Conservation (phyloP, 257 asterid genomes). For the Petunia secreta region DNA sequence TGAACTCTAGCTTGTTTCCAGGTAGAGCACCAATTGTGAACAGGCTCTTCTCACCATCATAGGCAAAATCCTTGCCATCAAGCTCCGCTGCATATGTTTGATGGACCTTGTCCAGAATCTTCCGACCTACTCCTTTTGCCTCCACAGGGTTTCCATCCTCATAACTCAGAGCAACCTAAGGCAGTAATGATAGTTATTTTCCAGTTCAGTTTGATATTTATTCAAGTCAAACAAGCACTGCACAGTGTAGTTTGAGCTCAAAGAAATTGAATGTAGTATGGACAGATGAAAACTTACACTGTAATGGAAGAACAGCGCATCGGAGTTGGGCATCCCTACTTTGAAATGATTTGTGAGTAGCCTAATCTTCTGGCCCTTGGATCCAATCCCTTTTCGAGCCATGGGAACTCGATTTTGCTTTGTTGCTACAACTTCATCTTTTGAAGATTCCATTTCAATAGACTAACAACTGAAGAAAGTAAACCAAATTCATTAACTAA, state of each 20-base stretch:
- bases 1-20: conserved; percentile 54
- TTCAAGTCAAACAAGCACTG: background rate
- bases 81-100: conserved; percentile 52
- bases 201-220: background rate
- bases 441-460: background rate
- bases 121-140: conserved; percentile 67
- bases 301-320: conserved; percentile 59
- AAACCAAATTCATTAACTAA: background rate
- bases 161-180: conserved; percentile 57
- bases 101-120: conserved; percentile 49
- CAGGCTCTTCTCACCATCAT: conserved; percentile 72
- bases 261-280: background rate
- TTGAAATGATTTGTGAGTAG: conserved; percentile 63
- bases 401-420: conserved; percentile 45
- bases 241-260: background rate
- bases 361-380: conserved; percentile 41
- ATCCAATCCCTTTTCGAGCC: conserved; percentile 49
- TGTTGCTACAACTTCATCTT: conserved; percentile 14
- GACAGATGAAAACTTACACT: conserved; percentile 44
- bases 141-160: conserved; percentile 66
- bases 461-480: background rate
- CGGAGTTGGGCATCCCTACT: conserved; percentile 46
- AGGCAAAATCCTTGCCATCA: conserved; percentile 53
- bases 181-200: background rate
- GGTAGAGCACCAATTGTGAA: conserved; percentile 78